These are phyloP conservation scores for Neoarthrinium moseri DNA, from an alignment of 2,329 filamentous ascomycete species.

Conservation along the genomic window DNA sequence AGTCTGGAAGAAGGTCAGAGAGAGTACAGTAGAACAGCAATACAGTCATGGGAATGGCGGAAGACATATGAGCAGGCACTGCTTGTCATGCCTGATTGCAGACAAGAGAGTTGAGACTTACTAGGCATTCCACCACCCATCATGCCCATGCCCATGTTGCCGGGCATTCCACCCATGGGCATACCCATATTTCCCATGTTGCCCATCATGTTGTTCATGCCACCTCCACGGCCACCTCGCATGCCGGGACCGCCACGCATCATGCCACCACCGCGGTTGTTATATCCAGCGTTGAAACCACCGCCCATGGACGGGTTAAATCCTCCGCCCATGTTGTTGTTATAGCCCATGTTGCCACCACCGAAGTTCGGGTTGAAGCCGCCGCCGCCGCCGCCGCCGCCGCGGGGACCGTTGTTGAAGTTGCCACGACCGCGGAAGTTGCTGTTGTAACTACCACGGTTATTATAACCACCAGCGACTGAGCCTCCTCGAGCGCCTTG, in stretches of 20 bases:
- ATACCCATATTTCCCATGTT: slow-evolving; percentile 21
- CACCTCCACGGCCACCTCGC: slow-evolving; percentile 26
- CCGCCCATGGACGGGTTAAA: slow-evolving; percentile 30
- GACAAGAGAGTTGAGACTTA: neutral
- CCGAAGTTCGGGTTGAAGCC: slow-evolving; percentile 30
- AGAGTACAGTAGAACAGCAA: neutral
- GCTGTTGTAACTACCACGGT: slow-evolving; percentile 22
- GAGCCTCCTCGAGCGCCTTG: slow-evolving; percentile 49
- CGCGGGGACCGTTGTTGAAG: slow-evolving; percentile 21
- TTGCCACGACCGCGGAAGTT: slow-evolving; percentile 19
- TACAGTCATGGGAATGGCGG: too few species aligned
- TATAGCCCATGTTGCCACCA: slow-evolving; percentile 26
- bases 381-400: slow-evolving; percentile 27
- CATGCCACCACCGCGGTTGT: slow-evolving; percentile 28
- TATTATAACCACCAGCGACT: slow-evolving; percentile 47
- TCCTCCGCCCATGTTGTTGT: slow-evolving; percentile 25
- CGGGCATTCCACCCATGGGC: slow-evolving; percentile 14
- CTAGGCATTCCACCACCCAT: slow-evolving; percentile 12
- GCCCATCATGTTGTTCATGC: slow-evolving; percentile 30
- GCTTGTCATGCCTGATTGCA: too few species aligned
- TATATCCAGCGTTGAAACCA: slow-evolving; percentile 26
- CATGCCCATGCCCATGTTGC: slow-evolving; percentile 15
- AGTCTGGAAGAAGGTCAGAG: slow-evolving; percentile 15
- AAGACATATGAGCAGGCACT: too few species aligned
- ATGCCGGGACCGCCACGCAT: slow-evolving; percentile 30